Evolutionary conservation across 2,329 filamentous ascomycete species (phyloP), one percentile per base, ranked within the genome.

Genomic region (Ophiostoma australiae): DNA sequence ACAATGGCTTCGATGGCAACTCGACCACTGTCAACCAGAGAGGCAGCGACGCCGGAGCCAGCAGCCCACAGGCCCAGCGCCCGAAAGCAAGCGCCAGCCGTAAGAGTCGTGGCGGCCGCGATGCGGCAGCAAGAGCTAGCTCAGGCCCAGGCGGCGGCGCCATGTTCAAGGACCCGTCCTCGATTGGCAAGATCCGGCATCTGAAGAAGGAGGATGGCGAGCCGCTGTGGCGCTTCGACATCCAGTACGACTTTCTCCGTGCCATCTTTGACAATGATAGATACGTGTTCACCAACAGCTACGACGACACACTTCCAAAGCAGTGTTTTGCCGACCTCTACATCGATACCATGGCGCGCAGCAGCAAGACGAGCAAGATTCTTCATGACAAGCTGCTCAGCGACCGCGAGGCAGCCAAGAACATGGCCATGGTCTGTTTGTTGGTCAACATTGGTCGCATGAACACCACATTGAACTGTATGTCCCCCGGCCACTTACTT

Each of bases 381-480:
- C 85, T 99, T 74, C 93, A 97, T 80, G 95, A 99, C 81, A 98
- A 99, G 83, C 85, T 99, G 74, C 86, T 97, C 77, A 95, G 90
- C 75, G 95, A 99, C 79, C 90, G 92, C 77, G 90, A 93, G 74
- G 94, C 94, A 31, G 95, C 94, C 48, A 93, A 97, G 79, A 94
- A 93, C 77, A 99, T 99, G 95, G 95, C 95, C 70, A 99, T 99
- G 95, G 94, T 99, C 72, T 99, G 95, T 80, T 83, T 99, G 74
- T 83, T 99, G 76, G 95, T 99, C 79, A 99, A 99, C 78, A 92
- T 99, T 74, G 95, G 95, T 72, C 87, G 95, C 74, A 99, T 99
- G 95, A 99, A 99, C 80, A 99, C 95, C 1, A 99, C 95, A 0
- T 84, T 99, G 67, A 99, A 99, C 78, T 98, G 94, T 97, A 83